phyloP scores from a whole-genome alignment of 1,284 basidiomycete species.

The Bjerkandera adusta region DNA sequence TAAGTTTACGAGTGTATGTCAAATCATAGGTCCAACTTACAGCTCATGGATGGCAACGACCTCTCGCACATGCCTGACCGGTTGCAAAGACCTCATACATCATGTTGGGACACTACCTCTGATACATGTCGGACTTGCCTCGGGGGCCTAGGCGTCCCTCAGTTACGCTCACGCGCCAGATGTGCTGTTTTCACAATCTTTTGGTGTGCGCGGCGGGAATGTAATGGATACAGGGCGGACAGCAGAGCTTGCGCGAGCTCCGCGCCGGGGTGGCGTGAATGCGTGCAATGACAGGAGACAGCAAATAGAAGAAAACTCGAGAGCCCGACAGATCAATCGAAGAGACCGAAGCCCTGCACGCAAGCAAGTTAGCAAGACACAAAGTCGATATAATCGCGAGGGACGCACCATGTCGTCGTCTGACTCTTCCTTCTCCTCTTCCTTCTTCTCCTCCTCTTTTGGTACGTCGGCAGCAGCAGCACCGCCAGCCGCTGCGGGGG shows the following conservation, averaged over 20 bases:
- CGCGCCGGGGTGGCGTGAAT: conserved; percentile 6
- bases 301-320: conserved; percentile 6
- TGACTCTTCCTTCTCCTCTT: conserved; percentile 88
- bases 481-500: conserved; percentile 50
- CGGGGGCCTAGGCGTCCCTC: conserved; percentile 5
- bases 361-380: background rate
- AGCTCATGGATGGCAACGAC: background rate
- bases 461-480: conserved; percentile 61
- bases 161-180: background rate
- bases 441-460: conserved; percentile 69
- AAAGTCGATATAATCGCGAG: background rate
- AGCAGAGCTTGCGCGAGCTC: conserved; percentile 5
- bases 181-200: conserved; percentile 16
- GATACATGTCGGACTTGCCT: too few relatives aligned
- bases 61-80: too few relatives aligned
- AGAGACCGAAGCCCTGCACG: conserved; percentile 77
- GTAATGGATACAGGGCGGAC: conserved; percentile 13
- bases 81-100: too few relatives aligned
- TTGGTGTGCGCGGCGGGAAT: conserved; percentile 12
- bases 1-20: background rate
- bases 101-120: too few relatives aligned
- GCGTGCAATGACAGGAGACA: conserved; percentile 7
- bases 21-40: background rate
- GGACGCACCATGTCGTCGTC: conserved; percentile 88
- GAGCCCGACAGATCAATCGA: conserved; percentile 59